Evolutionary conservation across 2,329 filamentous ascomycete genomes (phyloP).

Genomic region (Exophiala viscosa): DNA sequence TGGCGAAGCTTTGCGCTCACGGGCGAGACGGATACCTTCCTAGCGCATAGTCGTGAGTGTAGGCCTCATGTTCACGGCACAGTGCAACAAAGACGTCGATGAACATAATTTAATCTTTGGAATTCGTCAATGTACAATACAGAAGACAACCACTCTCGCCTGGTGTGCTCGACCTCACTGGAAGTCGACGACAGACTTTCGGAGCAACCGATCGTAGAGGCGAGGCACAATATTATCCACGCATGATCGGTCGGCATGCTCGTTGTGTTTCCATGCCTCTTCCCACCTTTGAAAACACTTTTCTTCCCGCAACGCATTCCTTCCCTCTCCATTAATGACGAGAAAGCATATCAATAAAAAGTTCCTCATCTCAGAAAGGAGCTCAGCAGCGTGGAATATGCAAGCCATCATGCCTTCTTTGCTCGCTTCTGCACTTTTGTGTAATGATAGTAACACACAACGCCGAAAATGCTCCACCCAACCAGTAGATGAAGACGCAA

Average conservation of each 20-base stretch:
- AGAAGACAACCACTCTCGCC: slow-evolving; percentile 3
- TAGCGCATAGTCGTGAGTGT: background rate
- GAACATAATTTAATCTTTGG: background rate
- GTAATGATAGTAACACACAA: slow-evolving; percentile 11
- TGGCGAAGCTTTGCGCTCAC: slow-evolving; percentile 21
- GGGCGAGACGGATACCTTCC: too few relatives aligned
- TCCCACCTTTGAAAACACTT: background rate
- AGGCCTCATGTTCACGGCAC: background rate
- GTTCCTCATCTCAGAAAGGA: background rate
- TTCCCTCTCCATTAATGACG: background rate
- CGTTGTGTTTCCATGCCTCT: too few relatives aligned
- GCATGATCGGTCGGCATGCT: too few relatives aligned
- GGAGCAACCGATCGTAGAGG: too few relatives aligned
- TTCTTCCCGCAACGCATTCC: background rate
- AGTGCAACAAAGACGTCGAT: too few relatives aligned
- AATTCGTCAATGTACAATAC: slow-evolving; percentile 20
- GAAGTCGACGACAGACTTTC: background rate
- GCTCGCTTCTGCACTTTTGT: slow-evolving; percentile 12
- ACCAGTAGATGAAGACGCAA: slow-evolving; percentile 20
- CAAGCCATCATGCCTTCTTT: slow-evolving; percentile 2
- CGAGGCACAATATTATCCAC: too few relatives aligned
- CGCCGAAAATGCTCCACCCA: slow-evolving; percentile 19
- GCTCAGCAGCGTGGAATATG: background rate
- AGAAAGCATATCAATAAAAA: background rate
- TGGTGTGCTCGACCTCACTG: background rate